Evolutionary conservation across 345 rosid species (phyloP), one percentile per base, ranked within the genome.

Genomic region (Arabis hirsuta): DNA sequence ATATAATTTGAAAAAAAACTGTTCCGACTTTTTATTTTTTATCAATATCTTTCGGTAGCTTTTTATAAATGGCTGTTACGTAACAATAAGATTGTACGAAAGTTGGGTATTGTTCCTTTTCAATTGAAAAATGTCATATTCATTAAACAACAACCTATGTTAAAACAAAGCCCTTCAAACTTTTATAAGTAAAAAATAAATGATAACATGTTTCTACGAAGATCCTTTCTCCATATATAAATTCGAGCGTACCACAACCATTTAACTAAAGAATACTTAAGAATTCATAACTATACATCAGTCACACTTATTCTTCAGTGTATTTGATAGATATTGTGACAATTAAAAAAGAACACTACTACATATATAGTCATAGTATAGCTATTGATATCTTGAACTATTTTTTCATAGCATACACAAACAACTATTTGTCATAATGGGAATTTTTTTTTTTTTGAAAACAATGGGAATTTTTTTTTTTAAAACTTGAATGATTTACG

Each of bases 21-120:
- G n/a, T n/a, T 7, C 6, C 6, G 6, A 34, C 7, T 0, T 5
- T 6, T 6, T 22, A 1, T 6, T 34, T 34, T 6, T 7, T 34
- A 34, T 6, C 38, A 7, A 34, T 6, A 34, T 34, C 9, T 34
- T 34, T 34, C 38, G 6, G 38, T 34, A 34, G 6, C 38, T 34
- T 34, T 34, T 6, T 34, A 6, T 24, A 48, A 55, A 65, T 27
- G 55, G 59, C 6, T 56, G 41, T 65, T 45, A 56, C 59, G 65
- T 56, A 65, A 56, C 52, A 65, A 39, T 56, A 58, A 73, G 24
- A 48, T 14, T 57, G 41, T 43, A 47, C 1, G 19, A 73, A 50
- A 57, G 65, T 73, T 65, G 65, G 65, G 32, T 39, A 65, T 57
- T 38, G 53, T 47, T 56, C 52, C 27, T 65, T 65, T 65, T 65